A percentile compares a stretch with the other conserved stretches of the same genome.
Conservation (phyloP, 225 moss, liverwort and hornwort genomes). For the Pseudoscleropodium purum region DNA sequence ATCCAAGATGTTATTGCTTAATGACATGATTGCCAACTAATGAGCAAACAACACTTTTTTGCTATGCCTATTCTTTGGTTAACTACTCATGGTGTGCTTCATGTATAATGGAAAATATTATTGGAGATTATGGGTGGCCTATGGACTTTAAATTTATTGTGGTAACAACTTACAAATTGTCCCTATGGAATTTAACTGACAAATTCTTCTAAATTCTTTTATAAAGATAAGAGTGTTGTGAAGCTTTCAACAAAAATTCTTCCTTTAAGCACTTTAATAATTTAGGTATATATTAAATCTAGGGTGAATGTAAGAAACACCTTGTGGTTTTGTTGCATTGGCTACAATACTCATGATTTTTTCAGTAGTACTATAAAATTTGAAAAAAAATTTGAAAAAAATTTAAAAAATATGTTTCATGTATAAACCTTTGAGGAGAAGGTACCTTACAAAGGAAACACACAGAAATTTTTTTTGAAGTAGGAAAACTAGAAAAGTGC, state of each 20-base stretch:
- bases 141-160: not conserved
- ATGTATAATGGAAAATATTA: not conserved
- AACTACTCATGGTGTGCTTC: no score
- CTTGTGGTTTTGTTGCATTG: no score
- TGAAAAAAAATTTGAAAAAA: no score
- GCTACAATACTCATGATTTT: no score
- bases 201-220: not conserved
- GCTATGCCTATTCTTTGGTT: not conserved
- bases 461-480: no score
- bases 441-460: no score
- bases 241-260: not conserved
- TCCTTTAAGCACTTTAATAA: not conserved
- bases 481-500: no score
- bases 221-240: not conserved
- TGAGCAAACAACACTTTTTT: not conserved
- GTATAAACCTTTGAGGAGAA: no score
- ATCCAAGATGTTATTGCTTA: no score
- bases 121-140: not conserved
- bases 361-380: no score
- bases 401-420: no score
- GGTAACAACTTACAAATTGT: not conserved
- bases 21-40: not conserved
- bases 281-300: not conserved
- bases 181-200: not conserved
- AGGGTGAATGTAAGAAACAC: no score